These are phyloP conservation scores for Inga oerstediana DNA, from an alignment of 306 rosid genomes.

Conservation along the genomic window DNA sequence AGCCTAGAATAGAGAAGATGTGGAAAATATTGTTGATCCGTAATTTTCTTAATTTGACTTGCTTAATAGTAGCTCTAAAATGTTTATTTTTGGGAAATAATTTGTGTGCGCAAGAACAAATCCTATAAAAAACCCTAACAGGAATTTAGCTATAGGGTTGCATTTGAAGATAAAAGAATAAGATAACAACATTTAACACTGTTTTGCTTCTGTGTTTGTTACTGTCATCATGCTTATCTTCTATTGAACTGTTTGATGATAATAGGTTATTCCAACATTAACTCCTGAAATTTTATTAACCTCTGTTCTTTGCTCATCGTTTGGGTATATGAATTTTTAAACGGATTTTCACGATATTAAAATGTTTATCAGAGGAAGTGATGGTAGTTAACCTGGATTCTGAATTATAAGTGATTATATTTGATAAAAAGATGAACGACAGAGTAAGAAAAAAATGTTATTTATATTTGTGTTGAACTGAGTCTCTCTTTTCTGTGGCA, in stretches of 20 bases:
- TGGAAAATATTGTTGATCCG: not conserved
- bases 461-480: slow-evolving; percentile 18
- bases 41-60: slow-evolving; percentile 17
- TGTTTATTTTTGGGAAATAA: not conserved
- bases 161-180: not conserved
- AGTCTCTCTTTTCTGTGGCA: slow-evolving; percentile 35
- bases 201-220: slow-evolving; percentile 9
- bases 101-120: slow-evolving; percentile 1
- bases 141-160: not conserved
- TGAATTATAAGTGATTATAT: not conserved
- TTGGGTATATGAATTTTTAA: slow-evolving; percentile 8
- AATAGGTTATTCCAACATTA: not conserved
- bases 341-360: not conserved
- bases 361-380: not conserved
- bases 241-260: not conserved
- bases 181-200: not conserved
- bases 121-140: not conserved
- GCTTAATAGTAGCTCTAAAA: slow-evolving; percentile 11
- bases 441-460: not conserved
- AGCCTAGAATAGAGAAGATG: slow-evolving; percentile 6
- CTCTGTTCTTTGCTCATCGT: slow-evolving; percentile 17
- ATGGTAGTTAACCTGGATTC: slow-evolving; percentile 7
- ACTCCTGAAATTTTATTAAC: not conserved
- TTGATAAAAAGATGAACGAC: slow-evolving; percentile 13
- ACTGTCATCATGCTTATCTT: not conserved